These are phyloP conservation scores for Fraxinus nigra DNA, from an alignment of 305 asterid species.

Conservation along the genomic window DNA sequence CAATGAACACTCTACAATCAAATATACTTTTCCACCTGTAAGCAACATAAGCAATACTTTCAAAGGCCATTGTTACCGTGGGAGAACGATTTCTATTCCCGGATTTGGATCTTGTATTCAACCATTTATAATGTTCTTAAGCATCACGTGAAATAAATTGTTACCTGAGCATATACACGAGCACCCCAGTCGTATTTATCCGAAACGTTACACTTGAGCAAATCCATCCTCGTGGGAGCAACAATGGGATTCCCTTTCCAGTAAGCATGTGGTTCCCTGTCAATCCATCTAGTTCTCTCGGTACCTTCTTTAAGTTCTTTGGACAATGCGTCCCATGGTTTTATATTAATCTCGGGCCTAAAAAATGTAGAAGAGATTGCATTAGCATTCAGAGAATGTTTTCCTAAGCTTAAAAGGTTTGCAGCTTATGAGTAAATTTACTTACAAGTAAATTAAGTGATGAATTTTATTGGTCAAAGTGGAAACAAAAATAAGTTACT, in stretches of 20 bases:
- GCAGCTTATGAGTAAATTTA: background rate
- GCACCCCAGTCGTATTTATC: conserved; percentile 59
- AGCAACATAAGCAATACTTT: background rate
- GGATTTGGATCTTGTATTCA: background rate
- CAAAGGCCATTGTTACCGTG: background rate
- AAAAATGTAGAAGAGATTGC: background rate
- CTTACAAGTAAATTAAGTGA: background rate
- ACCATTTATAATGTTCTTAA: background rate
- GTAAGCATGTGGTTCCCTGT: conserved; percentile 53
- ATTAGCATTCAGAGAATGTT: background rate
- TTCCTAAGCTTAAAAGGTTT: background rate
- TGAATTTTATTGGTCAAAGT: background rate
- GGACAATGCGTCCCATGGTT: conserved; percentile 47
- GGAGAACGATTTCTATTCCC: background rate
- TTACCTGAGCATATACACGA: conserved; percentile 57
- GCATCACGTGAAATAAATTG: background rate
- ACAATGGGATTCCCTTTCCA: conserved; percentile 66
- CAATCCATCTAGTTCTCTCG: conserved; percentile 42
- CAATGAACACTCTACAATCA: background rate
- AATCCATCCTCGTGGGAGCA: conserved; percentile 56
- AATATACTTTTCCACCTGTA: background rate
- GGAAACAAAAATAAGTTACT: background rate
- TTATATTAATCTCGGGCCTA: conserved; percentile 73
- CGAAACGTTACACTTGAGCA: conserved; percentile 55
- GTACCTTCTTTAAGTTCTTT: conserved; percentile 51